These are phyloP conservation scores for Postia placenta DNA, from an alignment of 768 basidiomycete genomes.

Conservation along the genomic window DNA sequence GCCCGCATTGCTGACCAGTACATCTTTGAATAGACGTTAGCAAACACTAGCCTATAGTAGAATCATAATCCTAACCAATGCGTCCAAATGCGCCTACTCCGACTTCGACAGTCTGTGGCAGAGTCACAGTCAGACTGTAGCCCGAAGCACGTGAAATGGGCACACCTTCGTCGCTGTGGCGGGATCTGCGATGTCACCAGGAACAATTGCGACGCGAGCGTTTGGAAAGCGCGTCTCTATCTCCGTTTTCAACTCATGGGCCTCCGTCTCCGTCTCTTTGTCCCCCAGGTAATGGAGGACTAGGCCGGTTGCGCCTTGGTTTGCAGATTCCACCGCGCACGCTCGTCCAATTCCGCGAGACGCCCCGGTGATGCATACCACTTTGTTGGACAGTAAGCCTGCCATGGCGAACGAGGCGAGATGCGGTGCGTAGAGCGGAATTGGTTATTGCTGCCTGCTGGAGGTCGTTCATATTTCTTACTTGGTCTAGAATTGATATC, in stretches of 20 bases:
- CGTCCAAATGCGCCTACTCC: conserved; percentile 56
- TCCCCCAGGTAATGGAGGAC: conserved; percentile 68
- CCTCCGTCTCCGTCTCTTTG: conserved; percentile 43
- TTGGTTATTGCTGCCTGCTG: too few relatives aligned
- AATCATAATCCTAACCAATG: conserved; percentile 37
- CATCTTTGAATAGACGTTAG: conserved; percentile 26
- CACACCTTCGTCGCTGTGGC: conserved; percentile 50
- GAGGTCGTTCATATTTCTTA: too few relatives aligned
- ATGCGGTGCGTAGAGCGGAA: too few relatives aligned
- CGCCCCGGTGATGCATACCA: conserved; percentile 69
- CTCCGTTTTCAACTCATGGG: conserved; percentile 37
- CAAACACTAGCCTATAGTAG: neutral
- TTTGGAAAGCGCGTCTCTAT: conserved; percentile 34
- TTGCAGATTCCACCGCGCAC: conserved; percentile 58
- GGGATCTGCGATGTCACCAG: conserved; percentile 61
- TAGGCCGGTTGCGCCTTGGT: conserved; percentile 57
- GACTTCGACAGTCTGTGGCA: conserved; percentile 49
- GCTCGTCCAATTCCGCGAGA: conserved; percentile 70
- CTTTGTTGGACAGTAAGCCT: conserved; percentile 42
- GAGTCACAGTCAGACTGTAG: neutral
- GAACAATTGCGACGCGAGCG: conserved; percentile 40
- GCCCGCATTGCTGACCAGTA: conserved; percentile 52
- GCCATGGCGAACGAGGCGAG: too few relatives aligned
- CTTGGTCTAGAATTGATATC: too few relatives aligned
- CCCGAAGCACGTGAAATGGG: neutral